These are phyloP conservation scores for Agaricales sp. DNA, from an alignment of 1,284 basidiomycete species.

Conservation along the genomic window DNA sequence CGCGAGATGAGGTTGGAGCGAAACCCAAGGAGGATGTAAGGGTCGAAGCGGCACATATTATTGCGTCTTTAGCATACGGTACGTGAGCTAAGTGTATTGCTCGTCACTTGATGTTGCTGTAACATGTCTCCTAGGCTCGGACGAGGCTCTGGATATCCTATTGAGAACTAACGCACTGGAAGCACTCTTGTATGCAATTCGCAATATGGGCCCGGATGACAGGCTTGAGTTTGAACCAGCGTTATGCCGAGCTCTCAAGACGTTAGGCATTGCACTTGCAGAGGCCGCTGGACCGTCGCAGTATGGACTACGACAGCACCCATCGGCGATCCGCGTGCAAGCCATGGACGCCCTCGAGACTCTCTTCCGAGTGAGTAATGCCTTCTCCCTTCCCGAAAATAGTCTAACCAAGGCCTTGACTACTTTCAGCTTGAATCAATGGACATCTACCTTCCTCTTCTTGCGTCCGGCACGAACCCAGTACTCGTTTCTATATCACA, in stretches of 20 bases:
- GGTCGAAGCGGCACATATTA: constrained; percentile 62
- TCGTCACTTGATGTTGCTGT: constrained; percentile 1
- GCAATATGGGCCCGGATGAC: constrained; percentile 28
- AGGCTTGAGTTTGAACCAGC: constrained; percentile 37
- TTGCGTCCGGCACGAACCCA: constrained; percentile 30
- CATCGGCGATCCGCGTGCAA: constrained; percentile 34
- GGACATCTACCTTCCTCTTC: constrained; percentile 56
- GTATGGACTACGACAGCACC: constrained; percentile 46
- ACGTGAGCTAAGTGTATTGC: constrained; percentile 4
- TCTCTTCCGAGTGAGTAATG: constrained; percentile 47
- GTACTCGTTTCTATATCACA: constrained; percentile 42
- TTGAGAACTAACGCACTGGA: constrained; percentile 43
- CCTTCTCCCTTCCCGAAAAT: neutral
- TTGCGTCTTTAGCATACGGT: constrained; percentile 66
- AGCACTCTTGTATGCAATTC: constrained; percentile 47
- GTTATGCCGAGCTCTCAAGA: constrained; percentile 49
- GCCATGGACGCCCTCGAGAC: constrained; percentile 45
- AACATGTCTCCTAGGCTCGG: constrained; percentile 32
- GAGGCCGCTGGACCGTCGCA: constrained; percentile 55
- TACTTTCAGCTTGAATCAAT: constrained; percentile 48
- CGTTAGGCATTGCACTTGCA: constrained; percentile 45
- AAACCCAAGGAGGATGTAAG: constrained; percentile 37
- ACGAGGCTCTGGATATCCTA: constrained; percentile 45
- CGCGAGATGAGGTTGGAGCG: constrained; percentile 20
- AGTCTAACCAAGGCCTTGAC: neutral